phyloP scores from a whole-genome alignment of 345 rosid genomes.

The Citrus sinensis region DNA sequence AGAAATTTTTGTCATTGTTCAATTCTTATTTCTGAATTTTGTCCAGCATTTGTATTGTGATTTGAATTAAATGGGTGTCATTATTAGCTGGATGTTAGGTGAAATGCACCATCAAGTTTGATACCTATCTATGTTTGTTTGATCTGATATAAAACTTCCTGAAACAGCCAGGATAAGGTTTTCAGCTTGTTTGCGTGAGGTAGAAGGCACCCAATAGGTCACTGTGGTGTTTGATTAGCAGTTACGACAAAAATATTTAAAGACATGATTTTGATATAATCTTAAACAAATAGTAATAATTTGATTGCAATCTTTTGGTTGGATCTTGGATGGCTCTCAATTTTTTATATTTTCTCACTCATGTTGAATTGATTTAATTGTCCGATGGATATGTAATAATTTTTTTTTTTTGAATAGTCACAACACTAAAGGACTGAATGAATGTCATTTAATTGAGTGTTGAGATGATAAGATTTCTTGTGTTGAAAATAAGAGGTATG shows the following conservation, averaged over 20 bases:
- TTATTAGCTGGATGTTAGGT: neutral
- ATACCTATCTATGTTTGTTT: neutral
- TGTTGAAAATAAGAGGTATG: no score
- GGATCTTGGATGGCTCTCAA: no score
- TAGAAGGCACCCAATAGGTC: neutral
- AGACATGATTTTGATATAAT: neutral
- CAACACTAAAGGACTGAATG: no score
- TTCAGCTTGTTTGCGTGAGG: neutral
- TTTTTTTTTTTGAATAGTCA: no score
- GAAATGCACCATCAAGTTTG: neutral
- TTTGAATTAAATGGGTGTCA: neutral
- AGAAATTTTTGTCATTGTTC: neutral
- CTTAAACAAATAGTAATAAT: neutral
- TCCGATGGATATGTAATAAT: no score
- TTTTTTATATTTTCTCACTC: no score
- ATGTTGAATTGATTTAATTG: no score
- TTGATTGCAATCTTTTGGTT: no score
- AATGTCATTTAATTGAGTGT: no score
- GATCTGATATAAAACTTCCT: neutral
- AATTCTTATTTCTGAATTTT: neutral
- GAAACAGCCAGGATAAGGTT: neutral
- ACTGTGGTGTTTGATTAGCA: neutral
- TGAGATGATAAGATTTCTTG: no score
- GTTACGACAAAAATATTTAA: neutral
- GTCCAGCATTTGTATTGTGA: neutral